These are phyloP conservation scores for Melaleuca quinquenervia DNA, from an alignment of 345 rosid genomes.

Conservation along the genomic window DNA sequence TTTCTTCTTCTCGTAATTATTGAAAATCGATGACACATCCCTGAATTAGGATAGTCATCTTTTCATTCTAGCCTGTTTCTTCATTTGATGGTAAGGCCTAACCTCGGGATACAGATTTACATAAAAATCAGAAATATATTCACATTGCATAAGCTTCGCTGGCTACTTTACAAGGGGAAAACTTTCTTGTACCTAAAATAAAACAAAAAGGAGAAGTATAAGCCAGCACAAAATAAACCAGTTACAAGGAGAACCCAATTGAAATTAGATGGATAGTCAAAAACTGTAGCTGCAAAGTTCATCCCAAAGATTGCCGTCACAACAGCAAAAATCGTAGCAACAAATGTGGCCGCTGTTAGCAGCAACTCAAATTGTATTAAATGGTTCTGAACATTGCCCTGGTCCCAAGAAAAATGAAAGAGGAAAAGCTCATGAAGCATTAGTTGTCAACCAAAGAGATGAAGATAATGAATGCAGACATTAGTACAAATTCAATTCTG, in stretches of 20 bases:
- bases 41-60: background rate
- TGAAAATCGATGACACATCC: background rate
- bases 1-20: background rate
- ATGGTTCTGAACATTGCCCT: conserved; percentile 95
- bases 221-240: conserved; percentile 35
- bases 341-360: conserved; percentile 88
- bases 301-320: conserved; percentile 86
- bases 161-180: conserved; percentile 40
- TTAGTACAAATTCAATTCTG: background rate
- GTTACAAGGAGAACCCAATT: conserved; percentile 67
- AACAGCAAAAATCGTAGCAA: conserved; percentile 72
- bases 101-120: background rate
- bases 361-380: conserved; percentile 91
- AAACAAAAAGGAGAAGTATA: conserved; percentile 52
- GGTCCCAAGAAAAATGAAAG: conserved; percentile 5
- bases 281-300: conserved; percentile 64
- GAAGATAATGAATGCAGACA: background rate
- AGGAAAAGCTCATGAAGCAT: background rate
- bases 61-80: background rate
- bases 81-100: background rate
- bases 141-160: background rate
- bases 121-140: background rate
- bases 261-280: conserved; percentile 52
- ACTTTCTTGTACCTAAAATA: conserved; percentile 82
- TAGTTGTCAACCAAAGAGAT: background rate